A percentile compares a stretch with the other conserved stretches of the same genome.
phyloP scores from a whole-genome alignment of 2,329 filamentous ascomycete species.

The Fusarium pininemorale region DNA sequence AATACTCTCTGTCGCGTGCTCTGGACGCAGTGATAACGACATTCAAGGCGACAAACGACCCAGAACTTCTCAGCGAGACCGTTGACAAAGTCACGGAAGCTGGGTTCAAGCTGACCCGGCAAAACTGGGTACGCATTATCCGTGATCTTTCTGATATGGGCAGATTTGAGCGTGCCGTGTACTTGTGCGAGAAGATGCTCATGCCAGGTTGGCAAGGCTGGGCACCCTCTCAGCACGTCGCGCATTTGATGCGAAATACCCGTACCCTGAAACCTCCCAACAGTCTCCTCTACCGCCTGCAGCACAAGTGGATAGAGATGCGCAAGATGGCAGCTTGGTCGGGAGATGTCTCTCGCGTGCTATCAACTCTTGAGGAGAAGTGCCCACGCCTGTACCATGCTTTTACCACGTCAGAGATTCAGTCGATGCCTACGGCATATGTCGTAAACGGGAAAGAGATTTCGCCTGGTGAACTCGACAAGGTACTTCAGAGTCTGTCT shows the following conservation, averaged over 20 bases:
- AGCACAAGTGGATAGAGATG: conserved; percentile 60
- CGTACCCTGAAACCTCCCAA: conserved; percentile 46
- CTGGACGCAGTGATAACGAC: conserved; percentile 60
- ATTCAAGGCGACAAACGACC: conserved; percentile 52
- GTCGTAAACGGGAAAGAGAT: conserved; percentile 36
- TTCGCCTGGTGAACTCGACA: conserved; percentile 43
- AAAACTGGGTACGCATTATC: conserved; percentile 84
- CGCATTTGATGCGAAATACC: conserved; percentile 50
- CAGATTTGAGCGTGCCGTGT: conserved; percentile 73
- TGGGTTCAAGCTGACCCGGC: conserved; percentile 79
- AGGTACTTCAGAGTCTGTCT: conserved; percentile 44
- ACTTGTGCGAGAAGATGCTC: conserved; percentile 77
- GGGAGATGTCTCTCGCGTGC: conserved; percentile 51
- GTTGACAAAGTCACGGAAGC: conserved; percentile 65
- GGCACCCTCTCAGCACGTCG: conserved; percentile 46
- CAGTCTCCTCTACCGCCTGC: conserved; percentile 58
- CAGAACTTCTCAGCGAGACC: conserved; percentile 57
- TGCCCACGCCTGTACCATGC: conserved; percentile 55
- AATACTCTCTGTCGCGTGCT: conserved; percentile 62
- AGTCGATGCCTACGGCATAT: conserved; percentile 42
- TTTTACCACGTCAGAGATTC: conserved; percentile 47
- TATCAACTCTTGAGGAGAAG: conserved; percentile 50
- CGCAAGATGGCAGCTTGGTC: conserved; percentile 61
- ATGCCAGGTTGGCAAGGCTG: conserved; percentile 85
- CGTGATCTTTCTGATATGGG: conserved; percentile 70